Evolutionary conservation across 805 yeast species (phyloP), one percentile per base, ranked within the genome.

Genomic region (Kregervanrija pseudodelftensis): DNA sequence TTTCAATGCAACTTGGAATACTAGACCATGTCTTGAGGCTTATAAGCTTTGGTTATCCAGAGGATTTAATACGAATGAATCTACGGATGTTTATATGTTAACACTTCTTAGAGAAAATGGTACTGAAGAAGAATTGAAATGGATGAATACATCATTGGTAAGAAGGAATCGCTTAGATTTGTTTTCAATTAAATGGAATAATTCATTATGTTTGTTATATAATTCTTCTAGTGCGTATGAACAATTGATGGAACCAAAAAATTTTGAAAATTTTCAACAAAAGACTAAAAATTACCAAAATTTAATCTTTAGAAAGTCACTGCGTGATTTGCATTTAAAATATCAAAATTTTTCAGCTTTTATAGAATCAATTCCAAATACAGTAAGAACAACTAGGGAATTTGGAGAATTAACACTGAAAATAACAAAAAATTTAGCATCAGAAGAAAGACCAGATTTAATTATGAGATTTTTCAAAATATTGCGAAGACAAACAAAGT

Each of bases 21-120:
- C 53, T 1, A 42, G 53, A 11, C 43, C 52, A 3, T 53, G 61
- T 39, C 54, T 49, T 30, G 51, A 50, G 41, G 56, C 58, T 1
- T 61, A 58, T 45, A 46, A 55, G 30, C 43, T 57, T 2, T 61
- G 66, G 66, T 12, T 56, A 4, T 50, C 58, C 11, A 50, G 44
- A 31, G 40, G 47, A 8, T 41, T 51, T 7, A 36, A 43, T 3
- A 52, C 58, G 3, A 44, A 39, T 11, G 42, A 50, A 11, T 42
- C 48, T 11, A 55, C 63, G 8, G 60, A 58, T 40, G 55, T 55
- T 3, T 48, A 47, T 15, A 22, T 62, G 32, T 58, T 52, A 36
- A 49, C 46, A 39, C 37, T 56, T 5, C 12, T 61, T 10, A 14
- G 42, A 11, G 49, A 50, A n/a, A 33, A 43, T 15, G 61, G 59